phyloP scores from a whole-genome alignment of 495 filamentous ascomycete genomes.

The Penicillium paxilli region DNA sequence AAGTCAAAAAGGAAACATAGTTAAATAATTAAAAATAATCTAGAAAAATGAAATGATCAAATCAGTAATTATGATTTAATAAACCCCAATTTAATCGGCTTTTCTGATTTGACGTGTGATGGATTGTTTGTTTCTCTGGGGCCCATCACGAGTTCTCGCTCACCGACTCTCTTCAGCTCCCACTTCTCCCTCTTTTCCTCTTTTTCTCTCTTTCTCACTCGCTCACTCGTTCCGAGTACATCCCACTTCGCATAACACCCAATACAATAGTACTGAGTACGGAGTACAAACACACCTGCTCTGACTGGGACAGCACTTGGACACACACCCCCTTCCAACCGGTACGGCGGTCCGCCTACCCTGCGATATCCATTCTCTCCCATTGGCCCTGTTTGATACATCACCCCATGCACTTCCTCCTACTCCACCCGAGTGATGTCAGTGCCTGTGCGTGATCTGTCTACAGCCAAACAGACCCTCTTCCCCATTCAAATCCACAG shows the following conservation, averaged over 20 bases:
- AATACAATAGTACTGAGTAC: no score
- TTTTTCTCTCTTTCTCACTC: not conserved
- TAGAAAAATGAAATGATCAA: not conserved
- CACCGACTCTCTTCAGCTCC: constrained; percentile 23
- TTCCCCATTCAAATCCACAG: not conserved
- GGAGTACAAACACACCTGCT: no score
- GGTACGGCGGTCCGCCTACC: not conserved
- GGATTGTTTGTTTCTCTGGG: not conserved
- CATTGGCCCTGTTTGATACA: not conserved
- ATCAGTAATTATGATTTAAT: not conserved
- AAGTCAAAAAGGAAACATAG: constrained; percentile 2
- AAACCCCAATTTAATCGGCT: not conserved
- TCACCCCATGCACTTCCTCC: no score
- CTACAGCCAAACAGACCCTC: not conserved
- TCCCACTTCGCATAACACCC: no score
- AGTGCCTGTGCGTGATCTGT: constrained; percentile 1
- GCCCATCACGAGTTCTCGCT: constrained; percentile 3
- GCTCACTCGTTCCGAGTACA: no score
- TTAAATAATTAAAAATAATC: not conserved
- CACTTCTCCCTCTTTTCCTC: not conserved
- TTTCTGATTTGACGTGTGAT: not conserved
- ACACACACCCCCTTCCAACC: not conserved
- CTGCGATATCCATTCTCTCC: not conserved
- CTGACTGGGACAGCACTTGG: no score
- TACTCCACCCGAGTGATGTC: not conserved